Percentiles rank a stretch among this genome's conserved stretches.
Evolutionary conservation across 805 yeast species (phyloP).

Genomic region (Priceomyces melissophilus): DNA sequence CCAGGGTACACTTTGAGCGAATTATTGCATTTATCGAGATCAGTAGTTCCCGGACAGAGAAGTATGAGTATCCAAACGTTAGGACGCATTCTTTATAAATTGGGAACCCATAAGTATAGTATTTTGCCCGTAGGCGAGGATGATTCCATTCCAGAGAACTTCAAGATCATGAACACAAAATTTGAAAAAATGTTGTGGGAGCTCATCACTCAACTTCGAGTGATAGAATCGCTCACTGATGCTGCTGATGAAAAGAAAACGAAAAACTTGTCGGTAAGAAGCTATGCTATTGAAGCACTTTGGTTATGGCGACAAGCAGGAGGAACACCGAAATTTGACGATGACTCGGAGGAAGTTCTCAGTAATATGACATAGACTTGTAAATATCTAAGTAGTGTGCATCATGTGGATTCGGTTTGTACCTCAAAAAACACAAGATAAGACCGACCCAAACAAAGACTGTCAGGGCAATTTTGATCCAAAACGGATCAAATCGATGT

Average conservation of each 20-base stretch:
- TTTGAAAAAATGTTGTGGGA: conserved; percentile 69
- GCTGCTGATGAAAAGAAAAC: conserved; percentile 66
- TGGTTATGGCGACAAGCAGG: conserved; percentile 79
- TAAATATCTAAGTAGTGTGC: conserved; percentile 6
- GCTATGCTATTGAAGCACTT: conserved; percentile 83
- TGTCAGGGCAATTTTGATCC: not conserved
- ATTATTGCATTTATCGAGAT: conserved; percentile 72
- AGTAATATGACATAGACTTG: conserved; percentile 1
- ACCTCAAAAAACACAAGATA: too few species aligned
- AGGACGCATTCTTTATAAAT: conserved; percentile 81
- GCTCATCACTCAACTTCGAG: conserved; percentile 55
- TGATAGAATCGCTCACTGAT: conserved; percentile 63
- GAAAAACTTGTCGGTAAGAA: conserved; percentile 67
- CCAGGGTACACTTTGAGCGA: conserved; percentile 93
- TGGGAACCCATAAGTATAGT: conserved; percentile 61
- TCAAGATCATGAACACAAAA: conserved; percentile 20
- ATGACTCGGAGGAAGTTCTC: conserved; percentile 21
- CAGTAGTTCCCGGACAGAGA: conserved; percentile 80
- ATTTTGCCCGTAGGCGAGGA: conserved; percentile 44
- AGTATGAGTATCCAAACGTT: conserved; percentile 81
- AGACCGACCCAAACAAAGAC: too few species aligned
- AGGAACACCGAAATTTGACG: conserved; percentile 21
- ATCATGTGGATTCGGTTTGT: too few species aligned
- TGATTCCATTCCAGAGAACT: conserved; percentile 25
- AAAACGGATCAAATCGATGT: conserved; percentile 1